Conservation (phyloP, 2,329 filamentous ascomycete species). For the Alternaria consortialis region DNA sequence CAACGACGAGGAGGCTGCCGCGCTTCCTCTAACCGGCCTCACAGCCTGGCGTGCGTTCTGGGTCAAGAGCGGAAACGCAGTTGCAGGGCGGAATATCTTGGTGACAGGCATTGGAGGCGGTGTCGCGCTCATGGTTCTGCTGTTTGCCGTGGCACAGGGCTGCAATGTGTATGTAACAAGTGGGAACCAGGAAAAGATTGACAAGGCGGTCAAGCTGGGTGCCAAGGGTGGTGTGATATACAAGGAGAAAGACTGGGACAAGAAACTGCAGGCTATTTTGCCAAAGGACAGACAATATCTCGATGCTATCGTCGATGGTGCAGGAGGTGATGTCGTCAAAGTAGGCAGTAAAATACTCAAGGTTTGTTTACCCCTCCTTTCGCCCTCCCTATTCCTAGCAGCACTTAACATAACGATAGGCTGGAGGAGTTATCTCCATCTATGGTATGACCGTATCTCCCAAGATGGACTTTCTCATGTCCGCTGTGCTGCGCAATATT, state of each 20-base stretch:
- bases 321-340: constrained; percentile 83
- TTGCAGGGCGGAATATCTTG: constrained; percentile 75
- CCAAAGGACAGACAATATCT: constrained; percentile 72
- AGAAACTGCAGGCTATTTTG: constrained; percentile 70
- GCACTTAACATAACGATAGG: constrained; percentile 42
- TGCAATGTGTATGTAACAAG: constrained; percentile 83
- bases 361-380: constrained; percentile 36
- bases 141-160: constrained; percentile 79
- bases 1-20: constrained; percentile 76
- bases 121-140: constrained; percentile 81
- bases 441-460: constrained; percentile 93
- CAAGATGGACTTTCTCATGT: constrained; percentile 87
- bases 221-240: constrained; percentile 86
- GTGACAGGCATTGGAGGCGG: constrained; percentile 93
- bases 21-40: constrained; percentile 82
- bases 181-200: constrained; percentile 77
- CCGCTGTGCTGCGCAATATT: constrained; percentile 84
- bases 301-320: constrained; percentile 90
- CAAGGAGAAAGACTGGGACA: constrained; percentile 81
- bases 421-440: constrained; percentile 81
- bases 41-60: constrained; percentile 89
- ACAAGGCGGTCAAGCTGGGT: constrained; percentile 74
- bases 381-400: not conserved
- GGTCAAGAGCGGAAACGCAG: constrained; percentile 74
- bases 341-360: constrained; percentile 75